Evolutionary conservation across 2,329 filamentous ascomycete genomes (phyloP), one percentile per base, ranked within the genome.

Genomic region (Penicillium sp.): DNA sequence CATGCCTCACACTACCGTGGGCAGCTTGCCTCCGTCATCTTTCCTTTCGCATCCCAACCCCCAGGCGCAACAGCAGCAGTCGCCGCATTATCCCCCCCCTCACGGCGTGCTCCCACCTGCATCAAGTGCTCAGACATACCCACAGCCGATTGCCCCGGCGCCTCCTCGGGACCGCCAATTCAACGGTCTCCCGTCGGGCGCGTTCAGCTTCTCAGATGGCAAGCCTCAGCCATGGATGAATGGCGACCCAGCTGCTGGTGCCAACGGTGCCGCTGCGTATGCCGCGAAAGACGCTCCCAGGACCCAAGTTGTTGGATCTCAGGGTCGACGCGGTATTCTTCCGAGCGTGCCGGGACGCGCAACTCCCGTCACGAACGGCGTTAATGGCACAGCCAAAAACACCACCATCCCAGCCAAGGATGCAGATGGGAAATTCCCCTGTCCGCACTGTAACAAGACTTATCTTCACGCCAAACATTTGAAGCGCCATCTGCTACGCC

Each of bases 401-500:
- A 90, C 91, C 64, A 88, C 91, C 65, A 95, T 96, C 66, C 93
- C 93, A 17, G 90, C 92, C 70, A 97, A 98, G 83, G 94, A 98
- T 78, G 92, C 93, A 8, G 94, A 98, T 76, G 95, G 95, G 75
- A 98, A 98, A 83, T 99, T 96, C 75, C 94, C 95, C 63, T 99
- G 95, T 81, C 93, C 93, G 72, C 93, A 98, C 78, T 99, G 95
- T 82, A 97, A 92, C 72, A 98, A 98, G 84, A 97, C 93, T 7
- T 99, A 99, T 76, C 85, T 98, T 61, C 95, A 98, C 77, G 91
- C 94, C 51, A 98, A 99, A 84, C 95, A 98, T 80, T 81, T 98
- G 71, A 98, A 98, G 86, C 91, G 95, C 73, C 95, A 98, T 85
- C 86, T 98, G 63, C 83, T 98, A 70, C 86, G 95, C 85, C 95